phyloP scores from a whole-genome alignment of 2,329 filamentous ascomycete genomes.

The Eutypella sp. region DNA sequence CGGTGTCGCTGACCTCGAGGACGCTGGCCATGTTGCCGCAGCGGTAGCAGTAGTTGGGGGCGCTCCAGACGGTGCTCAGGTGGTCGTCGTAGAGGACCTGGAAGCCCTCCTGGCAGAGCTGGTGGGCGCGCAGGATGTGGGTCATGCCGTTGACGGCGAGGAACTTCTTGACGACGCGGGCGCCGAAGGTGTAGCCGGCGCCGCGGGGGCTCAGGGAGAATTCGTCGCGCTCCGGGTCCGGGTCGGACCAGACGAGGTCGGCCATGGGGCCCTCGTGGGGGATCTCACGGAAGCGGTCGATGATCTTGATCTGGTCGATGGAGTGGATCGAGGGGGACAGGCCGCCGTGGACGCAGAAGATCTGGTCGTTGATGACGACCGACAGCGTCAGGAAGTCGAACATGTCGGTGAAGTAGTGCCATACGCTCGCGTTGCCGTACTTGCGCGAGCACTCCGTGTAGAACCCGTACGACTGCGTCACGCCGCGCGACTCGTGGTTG shows the following conservation, averaged over 20 bases:
- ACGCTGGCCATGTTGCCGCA: constrained; percentile 98
- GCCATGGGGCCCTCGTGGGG: constrained; percentile 99
- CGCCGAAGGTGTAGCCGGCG: constrained; percentile 95
- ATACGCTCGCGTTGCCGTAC: constrained; percentile 97
- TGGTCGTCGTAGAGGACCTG: constrained; percentile 95
- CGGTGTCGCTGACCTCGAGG: constrained; percentile 87
- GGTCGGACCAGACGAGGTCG: constrained; percentile 98
- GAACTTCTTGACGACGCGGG: constrained; percentile 97
- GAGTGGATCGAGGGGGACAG: constrained; percentile 90
- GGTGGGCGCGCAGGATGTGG: constrained; percentile 95
- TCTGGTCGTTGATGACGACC: constrained; percentile 97
- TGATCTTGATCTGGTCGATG: constrained; percentile 99
- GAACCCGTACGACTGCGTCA: constrained; percentile 98
- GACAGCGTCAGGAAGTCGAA: constrained; percentile 97
- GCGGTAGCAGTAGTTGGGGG: constrained; percentile 91
- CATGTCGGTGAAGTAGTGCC: constrained; percentile 99
- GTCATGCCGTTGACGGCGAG: constrained; percentile 96
- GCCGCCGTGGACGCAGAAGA: constrained; percentile 95
- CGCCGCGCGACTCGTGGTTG: constrained; percentile 95
- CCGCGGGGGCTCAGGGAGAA: constrained; percentile 91
- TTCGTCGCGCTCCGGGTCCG: constrained; percentile 94
- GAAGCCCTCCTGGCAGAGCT: constrained; percentile 96
- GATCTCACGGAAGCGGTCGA: constrained; percentile 97
- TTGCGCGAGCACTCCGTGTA: constrained; percentile 98
- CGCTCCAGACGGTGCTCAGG: constrained; percentile 95